phyloP scores from a whole-genome alignment of 1,284 basidiomycete genomes.

The Schizopora paradoxa region DNA sequence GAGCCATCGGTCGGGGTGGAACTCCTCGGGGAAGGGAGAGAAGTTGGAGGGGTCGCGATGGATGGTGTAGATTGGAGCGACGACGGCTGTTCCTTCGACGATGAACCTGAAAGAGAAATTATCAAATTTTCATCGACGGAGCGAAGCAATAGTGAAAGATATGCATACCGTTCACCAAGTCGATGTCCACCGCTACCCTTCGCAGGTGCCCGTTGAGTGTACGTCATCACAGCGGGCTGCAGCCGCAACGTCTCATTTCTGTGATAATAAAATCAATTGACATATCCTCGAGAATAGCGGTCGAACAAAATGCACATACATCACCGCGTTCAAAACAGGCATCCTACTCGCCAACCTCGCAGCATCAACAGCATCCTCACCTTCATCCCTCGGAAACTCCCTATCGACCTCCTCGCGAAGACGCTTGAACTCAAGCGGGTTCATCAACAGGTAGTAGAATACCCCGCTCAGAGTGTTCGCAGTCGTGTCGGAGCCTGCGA shows the following conservation, averaged over 20 bases:
- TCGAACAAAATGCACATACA: slow-evolving; percentile 23
- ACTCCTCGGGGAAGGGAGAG: slow-evolving; percentile 32
- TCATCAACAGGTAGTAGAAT: slow-evolving; percentile 29
- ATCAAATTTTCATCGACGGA: not conserved
- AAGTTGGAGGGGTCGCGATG: slow-evolving; percentile 39
- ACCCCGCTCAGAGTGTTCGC: slow-evolving; percentile 29
- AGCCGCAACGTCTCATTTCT: slow-evolving; percentile 15
- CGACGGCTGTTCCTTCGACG: slow-evolving; percentile 44
- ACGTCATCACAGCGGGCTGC: slow-evolving; percentile 11
- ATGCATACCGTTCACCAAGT: slow-evolving; percentile 13
- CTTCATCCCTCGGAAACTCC: slow-evolving; percentile 16
- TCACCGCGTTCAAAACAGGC: slow-evolving; percentile 30
- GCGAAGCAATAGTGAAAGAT: not conserved
- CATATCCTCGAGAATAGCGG: slow-evolving; percentile 15
- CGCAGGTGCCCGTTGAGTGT: slow-evolving; percentile 14
- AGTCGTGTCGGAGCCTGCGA: slow-evolving; percentile 34
- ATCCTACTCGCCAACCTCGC: slow-evolving; percentile 23
- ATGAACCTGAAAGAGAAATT: slow-evolving; percentile 34
- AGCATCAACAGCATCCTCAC: slow-evolving; percentile 17
- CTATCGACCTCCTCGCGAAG: slow-evolving; percentile 28
- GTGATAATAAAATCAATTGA: not conserved
- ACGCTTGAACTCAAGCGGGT: slow-evolving; percentile 25
- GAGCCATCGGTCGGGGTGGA: slow-evolving; percentile 42
- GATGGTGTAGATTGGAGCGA: slow-evolving; percentile 42
- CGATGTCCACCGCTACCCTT: slow-evolving; percentile 15